Conservation (phyloP, 768 basidiomycete species). For the Mrakia frigida region DNA sequence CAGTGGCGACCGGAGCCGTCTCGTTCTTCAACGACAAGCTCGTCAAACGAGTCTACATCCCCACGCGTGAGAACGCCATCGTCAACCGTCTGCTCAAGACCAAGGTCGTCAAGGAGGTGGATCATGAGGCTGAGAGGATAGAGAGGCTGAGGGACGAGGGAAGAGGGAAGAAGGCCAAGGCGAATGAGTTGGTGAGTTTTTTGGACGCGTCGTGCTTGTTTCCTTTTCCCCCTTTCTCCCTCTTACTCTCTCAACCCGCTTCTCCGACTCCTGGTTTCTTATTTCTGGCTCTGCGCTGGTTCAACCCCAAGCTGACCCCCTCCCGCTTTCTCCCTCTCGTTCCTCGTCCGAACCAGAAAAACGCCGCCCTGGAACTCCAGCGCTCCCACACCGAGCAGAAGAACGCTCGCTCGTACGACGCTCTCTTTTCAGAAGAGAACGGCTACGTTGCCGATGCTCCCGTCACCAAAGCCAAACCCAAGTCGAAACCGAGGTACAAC, state of each 20-base stretch:
- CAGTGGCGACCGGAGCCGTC: constrained; percentile 91
- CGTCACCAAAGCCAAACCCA: neutral
- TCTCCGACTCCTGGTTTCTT: neutral
- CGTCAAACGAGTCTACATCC: constrained; percentile 68
- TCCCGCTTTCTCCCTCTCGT: neutral
- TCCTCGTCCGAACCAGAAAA: constrained; percentile 52
- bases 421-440: constrained; percentile 57
- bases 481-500: neutral
- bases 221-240: neutral
- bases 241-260: neutral
- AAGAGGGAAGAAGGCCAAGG: constrained; percentile 58
- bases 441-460: constrained; percentile 23
- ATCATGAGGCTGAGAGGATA: constrained; percentile 82
- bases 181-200: constrained; percentile 60
- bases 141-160: constrained; percentile 56
- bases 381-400: constrained; percentile 78
- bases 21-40: constrained; percentile 87
- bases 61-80: constrained; percentile 75
- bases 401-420: constrained; percentile 78
- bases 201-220: neutral
- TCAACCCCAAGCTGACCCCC: constrained; percentile 7
- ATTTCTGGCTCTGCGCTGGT: too few species aligned
- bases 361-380: constrained; percentile 69
- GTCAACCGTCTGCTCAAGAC: constrained; percentile 94
- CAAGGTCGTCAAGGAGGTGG: constrained; percentile 68